Conservation (phyloP, 176 grass and related monocot genomes). For the Urochloa ruziziensis region DNA sequence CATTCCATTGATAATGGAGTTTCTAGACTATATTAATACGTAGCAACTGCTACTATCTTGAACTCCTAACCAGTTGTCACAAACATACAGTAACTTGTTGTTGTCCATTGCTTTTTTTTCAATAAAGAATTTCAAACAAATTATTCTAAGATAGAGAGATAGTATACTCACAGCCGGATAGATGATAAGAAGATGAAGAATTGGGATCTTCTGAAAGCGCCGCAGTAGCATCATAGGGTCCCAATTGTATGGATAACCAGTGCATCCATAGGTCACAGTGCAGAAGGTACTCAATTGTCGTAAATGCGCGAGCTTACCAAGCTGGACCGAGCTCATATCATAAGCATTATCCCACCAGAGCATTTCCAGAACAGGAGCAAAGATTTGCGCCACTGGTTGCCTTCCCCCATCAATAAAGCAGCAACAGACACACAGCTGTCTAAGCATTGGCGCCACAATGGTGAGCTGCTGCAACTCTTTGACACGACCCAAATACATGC, state of each 20-base stretch:
- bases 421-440: accelerated
- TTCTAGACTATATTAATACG: not conserved
- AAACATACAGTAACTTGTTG: too few relatives aligned
- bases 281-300: not conserved
- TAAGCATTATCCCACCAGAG: not conserved
- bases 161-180: not conserved
- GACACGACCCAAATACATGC: not conserved
- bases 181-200: not conserved
- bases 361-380: not conserved
- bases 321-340: not conserved
- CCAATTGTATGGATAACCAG: not conserved
- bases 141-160: not conserved
- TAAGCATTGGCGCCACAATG: not conserved
- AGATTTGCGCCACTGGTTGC: not conserved
- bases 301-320: not conserved
- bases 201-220: not conserved
- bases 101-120: too few relatives aligned
- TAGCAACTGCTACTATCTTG: not conserved
- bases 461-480: not conserved
- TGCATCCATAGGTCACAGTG: not conserved
- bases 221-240: not conserved
- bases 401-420: not conserved
- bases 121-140: too few relatives aligned
- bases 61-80: too few relatives aligned
- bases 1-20: too few relatives aligned